Conservation (phyloP, 768 basidiomycete species). For the Mycena kentingensis region DNA sequence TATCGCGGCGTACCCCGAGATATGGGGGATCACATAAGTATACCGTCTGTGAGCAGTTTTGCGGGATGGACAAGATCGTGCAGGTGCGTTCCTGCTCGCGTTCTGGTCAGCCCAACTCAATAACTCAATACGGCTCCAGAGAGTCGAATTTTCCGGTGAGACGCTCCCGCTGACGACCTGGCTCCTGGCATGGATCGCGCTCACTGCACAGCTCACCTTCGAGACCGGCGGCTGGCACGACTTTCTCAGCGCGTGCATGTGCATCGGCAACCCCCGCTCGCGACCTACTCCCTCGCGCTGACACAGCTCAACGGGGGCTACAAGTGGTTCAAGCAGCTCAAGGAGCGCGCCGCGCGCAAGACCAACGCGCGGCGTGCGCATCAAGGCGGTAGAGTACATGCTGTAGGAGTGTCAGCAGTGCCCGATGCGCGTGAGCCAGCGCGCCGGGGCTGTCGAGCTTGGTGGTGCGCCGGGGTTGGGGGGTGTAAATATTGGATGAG, state of each 20-base stretch:
- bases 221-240: conserved; percentile 16
- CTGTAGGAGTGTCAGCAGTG: conserved; percentile 18
- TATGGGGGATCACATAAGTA: conserved; percentile 18
- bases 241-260: conserved; percentile 13
- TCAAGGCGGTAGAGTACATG: conserved; percentile 6
- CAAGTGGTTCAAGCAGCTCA: conserved; percentile 6
- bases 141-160: conserved; percentile 1
- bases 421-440: conserved; percentile 19
- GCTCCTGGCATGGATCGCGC: conserved; percentile 22
- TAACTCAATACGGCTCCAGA: neutral
- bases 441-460: conserved; percentile 14
- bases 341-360: neutral
- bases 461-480: conserved; percentile 3
- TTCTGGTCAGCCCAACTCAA: too few relatives aligned
- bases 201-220: conserved; percentile 21
- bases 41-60: conserved; percentile 5
- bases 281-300: conserved; percentile 12
- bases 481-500: conserved; percentile 15
- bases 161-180: conserved; percentile 17
- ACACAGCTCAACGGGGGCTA: conserved; percentile 16
- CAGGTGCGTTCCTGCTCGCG: conserved; percentile 1
- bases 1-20: neutral
- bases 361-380: neutral
- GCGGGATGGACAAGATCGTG: conserved; percentile 6
- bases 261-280: too few relatives aligned